Conservation (phyloP, 306 rosid genomes). For the Carpinus fangiana region DNA sequence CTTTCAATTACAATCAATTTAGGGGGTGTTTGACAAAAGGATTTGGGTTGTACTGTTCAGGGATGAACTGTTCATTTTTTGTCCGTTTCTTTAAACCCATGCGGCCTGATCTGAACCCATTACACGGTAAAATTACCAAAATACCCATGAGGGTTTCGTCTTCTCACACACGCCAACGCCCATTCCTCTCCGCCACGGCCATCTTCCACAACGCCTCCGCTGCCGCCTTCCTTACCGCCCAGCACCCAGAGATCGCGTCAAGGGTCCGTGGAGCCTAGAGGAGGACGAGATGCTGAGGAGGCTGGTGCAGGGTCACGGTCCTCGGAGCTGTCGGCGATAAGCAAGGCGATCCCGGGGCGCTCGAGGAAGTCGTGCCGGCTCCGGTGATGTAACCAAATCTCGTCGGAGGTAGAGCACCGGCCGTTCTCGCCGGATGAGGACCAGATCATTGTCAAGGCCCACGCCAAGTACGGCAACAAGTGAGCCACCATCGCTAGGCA, state of each 20-base stretch:
- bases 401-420: constrained; percentile 57
- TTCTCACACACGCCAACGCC: no score
- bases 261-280: constrained; percentile 61
- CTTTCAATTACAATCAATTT: no score
- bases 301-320: constrained; percentile 40
- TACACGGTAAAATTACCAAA: no score
- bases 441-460: constrained; percentile 39
- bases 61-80: no score
- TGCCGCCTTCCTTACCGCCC: no score
- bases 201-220: no score
- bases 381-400: constrained; percentile 68
- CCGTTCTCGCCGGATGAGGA: constrained; percentile 53
- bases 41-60: no score
- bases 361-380: constrained; percentile 64
- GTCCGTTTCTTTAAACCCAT: no score
- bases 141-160: no score
- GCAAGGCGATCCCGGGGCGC: constrained; percentile 48
- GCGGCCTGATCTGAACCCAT: no score
- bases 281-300: constrained; percentile 46
- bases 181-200: no score
- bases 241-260: constrained; percentile 52
- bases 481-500: constrained; percentile 71
- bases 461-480: constrained; percentile 47
- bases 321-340: constrained; percentile 53
- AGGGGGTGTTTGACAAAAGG: no score